Percentiles rank a stretch among this genome's conserved stretches.
Conservation (phyloP, 2,329 filamentous ascomycete genomes). For the Macrophomina tecta region DNA sequence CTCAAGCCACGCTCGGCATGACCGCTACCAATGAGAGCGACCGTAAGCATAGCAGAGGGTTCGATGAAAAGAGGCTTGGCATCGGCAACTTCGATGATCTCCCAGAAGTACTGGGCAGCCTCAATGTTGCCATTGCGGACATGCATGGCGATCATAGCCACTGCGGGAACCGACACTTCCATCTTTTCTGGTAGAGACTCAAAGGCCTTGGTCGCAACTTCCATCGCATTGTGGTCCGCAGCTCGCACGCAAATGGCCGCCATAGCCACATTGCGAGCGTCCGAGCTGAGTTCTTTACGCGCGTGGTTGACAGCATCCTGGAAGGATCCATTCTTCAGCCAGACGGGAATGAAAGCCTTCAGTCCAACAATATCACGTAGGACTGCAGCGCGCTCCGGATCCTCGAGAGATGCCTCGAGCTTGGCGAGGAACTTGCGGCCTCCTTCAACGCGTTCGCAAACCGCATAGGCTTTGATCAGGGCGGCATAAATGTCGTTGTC, state of each 20-base stretch:
- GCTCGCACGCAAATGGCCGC: conserved; percentile 75
- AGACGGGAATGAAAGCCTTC: conserved; percentile 79
- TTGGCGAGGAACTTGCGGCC: conserved; percentile 85
- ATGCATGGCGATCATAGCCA: conserved; percentile 85
- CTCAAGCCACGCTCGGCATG: conserved; percentile 80
- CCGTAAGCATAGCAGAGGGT: conserved; percentile 86
- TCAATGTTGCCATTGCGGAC: conserved; percentile 81
- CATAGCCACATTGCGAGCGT: conserved; percentile 68
- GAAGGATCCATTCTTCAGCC: conserved; percentile 73
- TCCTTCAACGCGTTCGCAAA: conserved; percentile 78
- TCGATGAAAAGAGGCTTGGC: conserved; percentile 76
- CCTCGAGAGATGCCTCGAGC: conserved; percentile 66
- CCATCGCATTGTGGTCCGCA: conserved; percentile 77
- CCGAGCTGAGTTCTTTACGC: conserved; percentile 63
- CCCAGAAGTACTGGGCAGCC: conserved; percentile 81
- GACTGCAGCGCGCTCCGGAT: conserved; percentile 59
- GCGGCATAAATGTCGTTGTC: conserved; percentile 88
- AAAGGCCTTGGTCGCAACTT: conserved; percentile 67
- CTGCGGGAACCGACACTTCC: conserved; percentile 61
- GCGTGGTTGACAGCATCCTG: conserved; percentile 77
- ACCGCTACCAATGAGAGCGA: conserved; percentile 85
- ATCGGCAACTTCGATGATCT: conserved; percentile 67
- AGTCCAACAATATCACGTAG: conserved; percentile 75
- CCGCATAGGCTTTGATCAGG: conserved; percentile 87
- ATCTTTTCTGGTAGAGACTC: conserved; percentile 56